phyloP scores from a whole-genome alignment of 208 protist species.

The Vickermania ingenoplastis region DNA sequence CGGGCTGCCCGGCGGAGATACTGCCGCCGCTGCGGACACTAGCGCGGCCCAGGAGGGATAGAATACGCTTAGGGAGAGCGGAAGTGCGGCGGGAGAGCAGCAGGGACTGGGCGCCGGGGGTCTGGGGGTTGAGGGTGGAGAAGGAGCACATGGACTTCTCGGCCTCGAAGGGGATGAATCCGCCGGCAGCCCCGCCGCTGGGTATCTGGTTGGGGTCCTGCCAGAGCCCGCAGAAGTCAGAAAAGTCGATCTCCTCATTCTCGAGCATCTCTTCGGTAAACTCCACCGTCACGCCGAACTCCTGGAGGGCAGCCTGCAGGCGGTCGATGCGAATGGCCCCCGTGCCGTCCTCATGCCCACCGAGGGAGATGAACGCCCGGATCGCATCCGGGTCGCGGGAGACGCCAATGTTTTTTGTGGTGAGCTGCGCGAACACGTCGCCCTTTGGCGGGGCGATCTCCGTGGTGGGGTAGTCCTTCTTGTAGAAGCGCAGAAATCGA shows the following conservation, averaged over 20 bases:
- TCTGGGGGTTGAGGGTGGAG: slow-evolving; percentile 17
- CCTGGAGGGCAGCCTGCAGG: slow-evolving; percentile 40
- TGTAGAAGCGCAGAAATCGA: slow-evolving; percentile 79
- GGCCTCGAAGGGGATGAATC: background rate
- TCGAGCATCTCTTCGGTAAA: slow-evolving; percentile 47
- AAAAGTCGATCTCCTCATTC: slow-evolving; percentile 43
- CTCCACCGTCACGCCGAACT: slow-evolving; percentile 77
- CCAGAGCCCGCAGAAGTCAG: slow-evolving; percentile 69
- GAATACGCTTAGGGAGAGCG: background rate
- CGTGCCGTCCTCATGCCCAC: slow-evolving; percentile 56
- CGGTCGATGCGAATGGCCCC: slow-evolving; percentile 32
- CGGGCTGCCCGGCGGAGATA: background rate
- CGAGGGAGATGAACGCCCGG: slow-evolving; percentile 69
- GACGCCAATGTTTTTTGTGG: background rate
- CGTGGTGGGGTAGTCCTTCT: slow-evolving; percentile 29
- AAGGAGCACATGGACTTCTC: slow-evolving; percentile 13
- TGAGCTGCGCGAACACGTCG: background rate
- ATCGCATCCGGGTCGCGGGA: slow-evolving; percentile 47
- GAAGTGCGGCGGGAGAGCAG: background rate
- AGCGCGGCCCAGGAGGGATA: background rate
- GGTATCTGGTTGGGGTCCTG: background rate
- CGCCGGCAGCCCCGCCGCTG: slow-evolving; percentile 7
- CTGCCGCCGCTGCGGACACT: background rate
- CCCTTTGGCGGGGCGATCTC: slow-evolving; percentile 4
- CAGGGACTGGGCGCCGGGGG: background rate